Evolutionary conservation across 768 basidiomycete genomes (phyloP), one percentile per base, ranked within the genome.

Genomic region (Pseudohyphozyma bogoriensis): DNA sequence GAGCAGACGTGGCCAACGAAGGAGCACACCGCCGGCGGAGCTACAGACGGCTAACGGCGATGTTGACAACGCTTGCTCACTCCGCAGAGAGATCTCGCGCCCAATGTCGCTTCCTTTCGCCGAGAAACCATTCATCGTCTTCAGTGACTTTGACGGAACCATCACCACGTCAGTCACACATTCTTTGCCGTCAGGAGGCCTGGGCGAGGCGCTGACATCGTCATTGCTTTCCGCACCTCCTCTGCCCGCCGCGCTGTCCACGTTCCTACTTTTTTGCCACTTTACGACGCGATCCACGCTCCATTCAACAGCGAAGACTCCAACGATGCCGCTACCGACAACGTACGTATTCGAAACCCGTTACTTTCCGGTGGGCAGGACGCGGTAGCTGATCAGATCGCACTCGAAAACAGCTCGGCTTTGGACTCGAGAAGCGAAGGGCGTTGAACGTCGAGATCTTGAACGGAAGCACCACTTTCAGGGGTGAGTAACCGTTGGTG

Each of bases 391-490:
- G 29, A 13, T 49, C 18, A 49, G 8, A 13, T 49, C 7, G 1
- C 24, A 7, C 10, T 1, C 10, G 15, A 10, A 16, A 32, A 35
- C 90, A 37, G 93, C 81, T 88, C 59, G 93, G 93, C 28, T 89
- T 82, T 72, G 93, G 93, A 22, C 77, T 77, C 58, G 81, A 82
- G 29, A 83, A 82, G 71, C 77, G 93, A 52, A 78, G 87, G 56
- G 79, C 80, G 51, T 80, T 85, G 24, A 93, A 92, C 73, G 69
- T 85, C 37, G 80, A 84, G 45, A 82, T 85, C 67, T 79, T 91
- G 51, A 71, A 80, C 26, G 87, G 84, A 28, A 76, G 76, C 58
- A 77, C 77, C 22, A 85, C 81, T 9, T 96, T 89, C 79, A 80
- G 86, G 86, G 77, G 55, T 61, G 72, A 50, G 18, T 10, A 4